Evolutionary conservation across 345 rosid species (phyloP).

Genomic region (Aurinia saxatilis): DNA sequence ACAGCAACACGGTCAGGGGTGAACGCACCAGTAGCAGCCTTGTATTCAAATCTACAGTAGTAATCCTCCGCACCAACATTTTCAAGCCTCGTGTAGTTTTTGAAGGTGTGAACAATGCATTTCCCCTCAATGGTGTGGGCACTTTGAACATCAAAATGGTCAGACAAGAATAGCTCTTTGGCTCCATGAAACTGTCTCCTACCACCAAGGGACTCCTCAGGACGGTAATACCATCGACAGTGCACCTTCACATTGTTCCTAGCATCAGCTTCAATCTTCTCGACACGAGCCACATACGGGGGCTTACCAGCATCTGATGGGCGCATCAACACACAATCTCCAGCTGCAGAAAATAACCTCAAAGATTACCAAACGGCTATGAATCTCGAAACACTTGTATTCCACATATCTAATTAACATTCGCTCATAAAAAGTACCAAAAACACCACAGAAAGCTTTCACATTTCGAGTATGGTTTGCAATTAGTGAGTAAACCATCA

Average conservation of each 20-base stretch:
- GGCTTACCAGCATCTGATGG: slow-evolving; percentile 74
- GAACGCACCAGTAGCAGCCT: slow-evolving; percentile 75
- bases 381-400: neutral
- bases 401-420: neutral
- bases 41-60: slow-evolving; percentile 73
- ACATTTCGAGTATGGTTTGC: neutral
- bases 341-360: slow-evolving; percentile 37
- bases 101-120: slow-evolving; percentile 74
- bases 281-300: slow-evolving; percentile 79
- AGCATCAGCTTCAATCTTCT: slow-evolving; percentile 72
- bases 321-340: slow-evolving; percentile 81
- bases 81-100: slow-evolving; percentile 75
- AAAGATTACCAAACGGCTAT: neutral
- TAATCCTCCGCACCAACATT: slow-evolving; percentile 83
- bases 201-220: slow-evolving; percentile 86
- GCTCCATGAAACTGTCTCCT: slow-evolving; percentile 86
- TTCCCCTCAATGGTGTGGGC: slow-evolving; percentile 83
- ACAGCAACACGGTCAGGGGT: slow-evolving; percentile 85
- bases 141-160: slow-evolving; percentile 69
- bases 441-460: neutral
- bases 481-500: neutral
- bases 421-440: neutral
- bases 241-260: slow-evolving; percentile 71
- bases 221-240: slow-evolving; percentile 78
- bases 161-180: slow-evolving; percentile 72